phyloP scores from a whole-genome alignment of 2,329 filamentous ascomycete genomes.

The Fusarium sororula region DNA sequence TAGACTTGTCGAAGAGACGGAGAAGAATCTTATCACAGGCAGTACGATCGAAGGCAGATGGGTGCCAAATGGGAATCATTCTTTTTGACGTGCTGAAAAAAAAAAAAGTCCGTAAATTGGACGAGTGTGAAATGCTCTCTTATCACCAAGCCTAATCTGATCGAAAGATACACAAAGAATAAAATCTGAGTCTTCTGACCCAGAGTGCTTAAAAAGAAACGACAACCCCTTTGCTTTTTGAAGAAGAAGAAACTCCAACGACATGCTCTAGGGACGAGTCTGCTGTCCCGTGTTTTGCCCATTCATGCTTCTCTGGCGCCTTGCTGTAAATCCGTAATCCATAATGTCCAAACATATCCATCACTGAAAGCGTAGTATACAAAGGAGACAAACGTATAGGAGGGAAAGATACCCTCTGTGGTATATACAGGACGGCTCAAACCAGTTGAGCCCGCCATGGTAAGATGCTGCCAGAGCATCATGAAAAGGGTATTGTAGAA shows the following conservation, averaged over 20 bases:
- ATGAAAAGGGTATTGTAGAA: slow-evolving; percentile 14
- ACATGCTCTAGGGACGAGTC: slow-evolving; percentile 20
- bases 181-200: neutral
- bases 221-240: slow-evolving; percentile 6
- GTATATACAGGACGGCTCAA: slow-evolving; percentile 19
- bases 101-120: slow-evolving; percentile 2
- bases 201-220: neutral
- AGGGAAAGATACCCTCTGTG: slow-evolving; percentile 15
- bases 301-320: slow-evolving; percentile 33
- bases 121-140: slow-evolving; percentile 24
- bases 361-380: slow-evolving; percentile 27
- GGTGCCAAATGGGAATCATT: slow-evolving; percentile 18
- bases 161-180: neutral
- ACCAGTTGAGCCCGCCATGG: slow-evolving; percentile 25
- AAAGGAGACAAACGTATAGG: slow-evolving; percentile 22
- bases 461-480: slow-evolving; percentile 26
- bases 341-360: slow-evolving; percentile 31
- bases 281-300: slow-evolving; percentile 18
- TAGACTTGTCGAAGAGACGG: slow-evolving; percentile 15
- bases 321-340: slow-evolving; percentile 33
- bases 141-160: neutral
- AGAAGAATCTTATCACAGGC: slow-evolving; percentile 10
- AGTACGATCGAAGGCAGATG: neutral
- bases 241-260: slow-evolving; percentile 30
- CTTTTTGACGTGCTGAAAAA: slow-evolving; percentile 17